These are phyloP conservation scores for Corrigiola litoralis DNA, from an alignment of 179 eudicot species.

Conservation along the genomic window DNA sequence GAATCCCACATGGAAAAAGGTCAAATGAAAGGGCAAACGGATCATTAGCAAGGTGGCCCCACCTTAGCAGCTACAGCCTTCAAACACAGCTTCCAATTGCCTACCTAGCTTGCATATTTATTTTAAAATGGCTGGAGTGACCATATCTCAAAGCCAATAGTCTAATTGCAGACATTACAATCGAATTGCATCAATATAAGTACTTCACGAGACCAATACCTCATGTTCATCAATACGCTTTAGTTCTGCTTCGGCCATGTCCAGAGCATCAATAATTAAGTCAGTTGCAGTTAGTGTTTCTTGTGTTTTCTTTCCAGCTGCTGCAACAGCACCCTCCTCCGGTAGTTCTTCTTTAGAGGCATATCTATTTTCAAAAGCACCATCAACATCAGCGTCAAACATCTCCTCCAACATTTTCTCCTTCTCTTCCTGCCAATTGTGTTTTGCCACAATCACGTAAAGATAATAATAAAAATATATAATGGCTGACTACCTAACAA, in stretches of 20 bases:
- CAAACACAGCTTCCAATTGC: background rate
- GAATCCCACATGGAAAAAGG: too few species aligned
- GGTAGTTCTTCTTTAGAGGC: slow-evolving; percentile 81
- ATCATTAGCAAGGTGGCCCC: background rate
- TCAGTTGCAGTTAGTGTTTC: slow-evolving; percentile 86
- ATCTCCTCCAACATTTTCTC: slow-evolving; percentile 94
- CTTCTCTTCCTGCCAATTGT: slow-evolving; percentile 76
- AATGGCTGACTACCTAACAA: background rate
- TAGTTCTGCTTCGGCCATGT: slow-evolving; percentile 76
- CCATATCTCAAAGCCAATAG: background rate
- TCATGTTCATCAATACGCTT: slow-evolving; percentile 78
- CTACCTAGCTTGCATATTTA: background rate
- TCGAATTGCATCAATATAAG: background rate
- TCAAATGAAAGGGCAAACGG: background rate
- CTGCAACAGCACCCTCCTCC: slow-evolving; percentile 88
- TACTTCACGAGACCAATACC: slow-evolving; percentile 31
- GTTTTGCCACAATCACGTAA: background rate
- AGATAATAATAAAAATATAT: background rate
- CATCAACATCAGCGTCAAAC: slow-evolving; percentile 81
- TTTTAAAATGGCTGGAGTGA: background rate
- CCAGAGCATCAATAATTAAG: slow-evolving; percentile 82
- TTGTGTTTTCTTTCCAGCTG: slow-evolving; percentile 92
- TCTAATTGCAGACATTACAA: background rate
- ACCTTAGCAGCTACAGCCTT: background rate
- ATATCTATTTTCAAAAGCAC: slow-evolving; percentile 55